A percentile compares a stretch with the other conserved stretches of the same genome.
phyloP scores from a whole-genome alignment of 2,329 filamentous ascomycete species.

The Colletotrichum nymphaeae region DNA sequence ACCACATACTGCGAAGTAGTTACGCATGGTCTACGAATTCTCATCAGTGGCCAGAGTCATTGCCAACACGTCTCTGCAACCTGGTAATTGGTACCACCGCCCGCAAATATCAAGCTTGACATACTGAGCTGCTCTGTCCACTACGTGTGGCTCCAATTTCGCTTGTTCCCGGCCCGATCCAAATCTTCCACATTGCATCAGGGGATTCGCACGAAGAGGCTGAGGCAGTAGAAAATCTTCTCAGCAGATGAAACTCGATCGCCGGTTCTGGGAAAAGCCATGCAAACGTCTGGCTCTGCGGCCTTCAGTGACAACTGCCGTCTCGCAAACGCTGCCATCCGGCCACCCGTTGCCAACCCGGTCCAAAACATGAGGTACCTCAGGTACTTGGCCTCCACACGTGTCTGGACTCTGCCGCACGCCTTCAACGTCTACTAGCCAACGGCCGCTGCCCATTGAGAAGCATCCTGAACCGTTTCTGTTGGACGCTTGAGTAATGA shows the following conservation, averaged over 20 bases:
- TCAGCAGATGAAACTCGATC: background rate
- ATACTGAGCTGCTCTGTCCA: background rate
- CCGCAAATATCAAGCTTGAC: background rate
- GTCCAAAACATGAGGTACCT: background rate
- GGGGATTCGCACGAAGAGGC: background rate
- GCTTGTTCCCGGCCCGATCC: background rate
- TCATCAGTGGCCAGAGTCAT: too few relatives aligned
- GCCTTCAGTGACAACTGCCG: background rate
- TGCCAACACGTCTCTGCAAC: background rate
- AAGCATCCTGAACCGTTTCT: background rate
- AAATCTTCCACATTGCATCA: background rate
- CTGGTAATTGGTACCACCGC: background rate
- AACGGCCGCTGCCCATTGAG: background rate
- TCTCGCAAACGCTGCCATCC: background rate
- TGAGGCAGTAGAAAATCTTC: background rate
- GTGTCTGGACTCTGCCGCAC: background rate
- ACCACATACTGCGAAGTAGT: background rate
- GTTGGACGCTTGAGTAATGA: background rate
- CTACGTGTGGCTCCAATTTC: background rate
- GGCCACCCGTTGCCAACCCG: background rate
- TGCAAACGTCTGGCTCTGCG: background rate
- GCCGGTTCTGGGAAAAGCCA: background rate
- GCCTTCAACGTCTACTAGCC: background rate
- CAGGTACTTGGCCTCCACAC: background rate
- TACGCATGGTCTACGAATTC: too few relatives aligned